phyloP scores from a whole-genome alignment of 352 stramenopile genomes.

The Phytopythium montanum region DNA sequence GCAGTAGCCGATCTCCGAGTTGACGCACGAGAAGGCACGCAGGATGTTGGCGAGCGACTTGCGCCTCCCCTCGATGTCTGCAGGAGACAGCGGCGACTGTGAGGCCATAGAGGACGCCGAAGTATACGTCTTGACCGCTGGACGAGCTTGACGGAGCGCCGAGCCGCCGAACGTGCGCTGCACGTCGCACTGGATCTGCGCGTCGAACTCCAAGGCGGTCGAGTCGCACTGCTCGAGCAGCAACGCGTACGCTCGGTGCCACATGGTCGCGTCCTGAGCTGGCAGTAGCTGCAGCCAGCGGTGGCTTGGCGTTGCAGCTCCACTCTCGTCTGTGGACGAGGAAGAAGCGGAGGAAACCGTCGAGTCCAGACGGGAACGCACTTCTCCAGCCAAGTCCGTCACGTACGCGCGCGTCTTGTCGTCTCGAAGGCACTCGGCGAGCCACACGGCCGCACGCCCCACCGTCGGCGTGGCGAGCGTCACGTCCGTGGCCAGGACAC shows the following conservation, averaged over 20 bases:
- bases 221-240: constrained; percentile 42
- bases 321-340: constrained; percentile 40
- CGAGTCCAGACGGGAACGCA: constrained; percentile 34
- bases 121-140: constrained; percentile 11
- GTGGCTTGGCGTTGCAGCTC: not conserved
- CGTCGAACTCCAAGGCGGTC: constrained; percentile 29
- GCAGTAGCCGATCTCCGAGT: constrained; percentile 71
- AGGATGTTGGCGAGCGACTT: constrained; percentile 54
- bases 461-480: not conserved
- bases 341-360: constrained; percentile 43
- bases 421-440: constrained; percentile 43
- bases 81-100: constrained; percentile 8
- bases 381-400: constrained; percentile 46
- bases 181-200: constrained; percentile 71
- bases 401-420: constrained; percentile 43
- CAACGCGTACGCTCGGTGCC: constrained; percentile 42
- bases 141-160: constrained; percentile 30
- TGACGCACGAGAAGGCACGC: constrained; percentile 57
- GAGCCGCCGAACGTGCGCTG: constrained; percentile 64
- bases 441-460: constrained; percentile 35
- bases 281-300: constrained; percentile 15
- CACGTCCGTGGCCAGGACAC: constrained; percentile 20
- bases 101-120: constrained; percentile 3
- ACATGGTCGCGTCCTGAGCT: constrained; percentile 5
- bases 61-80: constrained; percentile 25